Evolutionary conservation across 2,329 filamentous ascomycete species (phyloP).

Genomic region (Samsoniella hepiali): DNA sequence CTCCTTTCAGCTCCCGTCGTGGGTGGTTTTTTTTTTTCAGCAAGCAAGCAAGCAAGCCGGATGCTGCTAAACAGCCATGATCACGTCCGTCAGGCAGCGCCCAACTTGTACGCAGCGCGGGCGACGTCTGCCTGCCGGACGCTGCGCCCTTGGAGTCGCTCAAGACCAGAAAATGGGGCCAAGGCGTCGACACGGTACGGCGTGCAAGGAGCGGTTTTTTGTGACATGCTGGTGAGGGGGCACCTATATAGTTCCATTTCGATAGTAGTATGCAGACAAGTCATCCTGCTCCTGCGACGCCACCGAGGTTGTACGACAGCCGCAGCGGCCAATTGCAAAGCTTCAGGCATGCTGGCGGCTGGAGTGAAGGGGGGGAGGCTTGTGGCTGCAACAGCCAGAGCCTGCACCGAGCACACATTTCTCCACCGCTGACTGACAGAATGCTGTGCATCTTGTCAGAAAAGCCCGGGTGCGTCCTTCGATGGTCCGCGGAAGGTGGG

Average conservation of each 20-base stretch:
- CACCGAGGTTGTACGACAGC: constrained; percentile 15
- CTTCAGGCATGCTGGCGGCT: constrained; percentile 12
- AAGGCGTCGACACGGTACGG: constrained; percentile 13
- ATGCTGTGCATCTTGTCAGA: constrained; percentile 19
- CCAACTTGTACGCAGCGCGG: background rate
- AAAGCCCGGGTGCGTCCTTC: constrained; percentile 18
- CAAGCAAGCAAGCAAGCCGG: background rate
- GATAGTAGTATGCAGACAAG: constrained; percentile 16
- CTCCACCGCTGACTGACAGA: constrained; percentile 16
- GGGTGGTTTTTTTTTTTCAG: background rate
- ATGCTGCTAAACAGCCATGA: background rate
- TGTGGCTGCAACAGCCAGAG: background rate
- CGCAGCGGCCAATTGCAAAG: constrained; percentile 11
- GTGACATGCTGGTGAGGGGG: constrained; percentile 17
- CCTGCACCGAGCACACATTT: constrained; percentile 12
- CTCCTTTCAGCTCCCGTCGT: constrained; percentile 1
- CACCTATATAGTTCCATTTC: constrained; percentile 18
- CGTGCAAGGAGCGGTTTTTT: constrained; percentile 16
- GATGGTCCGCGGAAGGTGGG: constrained; percentile 12
- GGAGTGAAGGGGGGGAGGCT: constrained; percentile 1
- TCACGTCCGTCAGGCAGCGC: background rate
- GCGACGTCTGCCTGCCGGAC: constrained; percentile 11
- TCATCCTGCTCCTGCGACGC: constrained; percentile 16
- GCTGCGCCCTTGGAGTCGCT: constrained; percentile 10
- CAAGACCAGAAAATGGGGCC: constrained; percentile 12